Evolutionary conservation across 257 asterid species (phyloP).

Genomic region (Solanum chiquidenum): DNA sequence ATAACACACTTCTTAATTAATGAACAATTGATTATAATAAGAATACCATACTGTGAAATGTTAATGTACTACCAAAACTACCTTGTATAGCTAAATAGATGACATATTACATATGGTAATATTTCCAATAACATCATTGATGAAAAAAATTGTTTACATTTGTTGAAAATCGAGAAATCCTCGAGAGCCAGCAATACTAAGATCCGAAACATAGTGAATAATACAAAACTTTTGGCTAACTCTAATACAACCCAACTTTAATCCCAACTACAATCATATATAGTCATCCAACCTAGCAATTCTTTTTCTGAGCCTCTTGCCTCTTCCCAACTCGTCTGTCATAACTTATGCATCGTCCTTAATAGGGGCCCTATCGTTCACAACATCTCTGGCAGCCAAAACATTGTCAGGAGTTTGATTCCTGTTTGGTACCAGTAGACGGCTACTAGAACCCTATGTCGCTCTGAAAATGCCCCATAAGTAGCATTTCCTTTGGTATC

Average conservation of each 20-base stretch:
- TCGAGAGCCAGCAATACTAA: neutral
- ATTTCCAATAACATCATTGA: no score
- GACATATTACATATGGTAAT: no score
- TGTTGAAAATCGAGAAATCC: neutral
- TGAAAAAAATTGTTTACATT: neutral
- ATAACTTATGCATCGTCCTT: neutral
- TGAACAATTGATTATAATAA: no score
- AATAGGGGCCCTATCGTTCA: neutral
- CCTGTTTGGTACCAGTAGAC: neutral
- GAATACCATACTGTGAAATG: no score
- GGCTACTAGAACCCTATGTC: slow-evolving; percentile 4
- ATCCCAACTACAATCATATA: neutral
- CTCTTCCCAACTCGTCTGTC: no score
- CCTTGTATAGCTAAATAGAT: no score
- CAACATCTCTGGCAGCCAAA: neutral
- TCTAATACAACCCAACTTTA: no score
- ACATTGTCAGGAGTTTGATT: neutral
- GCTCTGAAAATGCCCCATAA: slow-evolving; percentile 73
- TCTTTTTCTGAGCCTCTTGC: no score
- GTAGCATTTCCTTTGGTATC: slow-evolving; percentile 38
- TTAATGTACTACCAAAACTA: no score
- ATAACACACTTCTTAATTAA: no score
- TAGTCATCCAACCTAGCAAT: neutral
- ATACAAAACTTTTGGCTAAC: neutral
- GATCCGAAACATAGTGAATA: neutral